Base-by-base conservation (phyloP, 306 rosid genomes). In the Prunus mira region DNA sequence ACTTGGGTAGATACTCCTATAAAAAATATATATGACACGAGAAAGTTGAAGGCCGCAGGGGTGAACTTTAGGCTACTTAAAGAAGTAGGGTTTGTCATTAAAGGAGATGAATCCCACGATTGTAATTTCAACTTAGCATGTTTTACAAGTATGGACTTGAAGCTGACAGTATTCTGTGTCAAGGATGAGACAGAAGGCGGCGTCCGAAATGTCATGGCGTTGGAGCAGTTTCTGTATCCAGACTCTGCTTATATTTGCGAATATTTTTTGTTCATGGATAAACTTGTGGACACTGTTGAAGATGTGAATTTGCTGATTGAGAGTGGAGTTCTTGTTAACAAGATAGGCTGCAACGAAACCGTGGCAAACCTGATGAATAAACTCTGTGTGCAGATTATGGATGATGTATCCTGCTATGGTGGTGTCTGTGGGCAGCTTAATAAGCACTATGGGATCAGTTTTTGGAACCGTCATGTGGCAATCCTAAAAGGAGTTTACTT, bases 211-310 rank as follows among this genome's bases (percentile, higher is more conserved):
- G 78, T 90, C 2, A 84, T 88, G 70, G 89, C 95, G 2, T 61
- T 89, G 18, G 92, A 88, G 77, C 90, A 82, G 65, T 86, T 91
- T 46, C 80, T 86, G 61, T 86, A 88, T 28, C 88, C 90, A 0
- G 34, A 67, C 0, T 20, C 78, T 1, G 77, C 89, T 18, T 81
- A 86, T 10, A 71, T 91, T 13, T 87, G 86, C 77, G 84, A 80
- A 24, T 85, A 91, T n/a, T 77, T 86, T 3, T 67, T 77, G 12
- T 72, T 88, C 1, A 19, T 91, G 30, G 86, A 86, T 22, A 63
- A 85, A 17, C 87, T 87, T 0, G 87, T 87, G 6, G 76, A 87
- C 81, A 85, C 86, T 0, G 49, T 46, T 17, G 74, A 60, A 17
- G 96, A 91, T 68, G 86, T 85, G 24, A 88, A 88, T 45, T 17